Conservation (phyloP, 2,329 filamentous ascomycete species). For the Orbilia oligospora region DNA sequence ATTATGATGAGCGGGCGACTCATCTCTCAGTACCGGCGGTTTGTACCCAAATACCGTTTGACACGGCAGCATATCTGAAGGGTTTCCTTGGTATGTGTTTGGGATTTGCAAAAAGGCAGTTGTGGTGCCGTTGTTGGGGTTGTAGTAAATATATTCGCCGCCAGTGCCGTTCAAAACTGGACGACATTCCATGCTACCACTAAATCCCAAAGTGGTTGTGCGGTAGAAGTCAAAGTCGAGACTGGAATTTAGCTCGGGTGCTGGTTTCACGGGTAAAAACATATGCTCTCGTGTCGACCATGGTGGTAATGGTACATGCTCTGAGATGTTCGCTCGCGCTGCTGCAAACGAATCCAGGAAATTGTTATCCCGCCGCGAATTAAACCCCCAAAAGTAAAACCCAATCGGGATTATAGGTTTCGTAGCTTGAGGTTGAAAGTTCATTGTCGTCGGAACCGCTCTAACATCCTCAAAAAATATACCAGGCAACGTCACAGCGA, state of each 20-base stretch:
- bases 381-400: conserved; percentile 14
- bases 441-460: not conserved
- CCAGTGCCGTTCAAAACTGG: not conserved
- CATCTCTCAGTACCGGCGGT: not conserved
- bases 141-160: conserved; percentile 9
- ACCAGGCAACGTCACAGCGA: conserved; percentile 36
- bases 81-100: conserved; percentile 4
- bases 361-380: not conserved
- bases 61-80: conserved; percentile 3
- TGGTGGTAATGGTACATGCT: not conserved
- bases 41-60: conserved; percentile 37
- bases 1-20: conserved; percentile 6
- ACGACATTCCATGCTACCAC: conserved; percentile 23
- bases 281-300: conserved; percentile 14
- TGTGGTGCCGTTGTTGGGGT: conserved; percentile 7
- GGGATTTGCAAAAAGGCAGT: conserved; percentile 16
- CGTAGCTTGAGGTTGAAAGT: conserved; percentile 7
- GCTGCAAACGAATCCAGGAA: conserved; percentile 24
- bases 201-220: conserved; percentile 6
- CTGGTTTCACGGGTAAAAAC: conserved; percentile 16
- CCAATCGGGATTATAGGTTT: conserved; percentile 5
- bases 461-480: conserved; percentile 20
- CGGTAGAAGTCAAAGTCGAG: conserved; percentile 5
- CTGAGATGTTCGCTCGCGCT: conserved; percentile 30
- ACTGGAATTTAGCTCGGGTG: not conserved